These are phyloP conservation scores for Emericellopsis cladophorae DNA, from an alignment of 2,329 filamentous ascomycete genomes.

Conservation along the genomic window DNA sequence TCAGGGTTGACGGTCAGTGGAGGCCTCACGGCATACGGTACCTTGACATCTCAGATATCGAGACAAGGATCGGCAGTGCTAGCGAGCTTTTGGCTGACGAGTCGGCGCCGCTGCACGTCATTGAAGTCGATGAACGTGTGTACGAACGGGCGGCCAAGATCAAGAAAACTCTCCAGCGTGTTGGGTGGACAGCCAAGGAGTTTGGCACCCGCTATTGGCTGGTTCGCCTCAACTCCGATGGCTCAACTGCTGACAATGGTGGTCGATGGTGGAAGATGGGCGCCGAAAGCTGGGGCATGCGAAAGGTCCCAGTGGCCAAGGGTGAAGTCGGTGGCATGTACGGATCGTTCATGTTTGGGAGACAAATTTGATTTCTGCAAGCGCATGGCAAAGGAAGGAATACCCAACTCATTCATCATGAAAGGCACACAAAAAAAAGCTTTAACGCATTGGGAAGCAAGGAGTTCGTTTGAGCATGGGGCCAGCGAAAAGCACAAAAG, in stretches of 20 bases:
- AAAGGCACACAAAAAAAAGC: no score
- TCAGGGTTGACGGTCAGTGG: constrained; percentile 29
- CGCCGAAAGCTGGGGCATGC: constrained; percentile 73
- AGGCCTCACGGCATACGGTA: constrained; percentile 53
- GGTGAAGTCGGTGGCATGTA: constrained; percentile 94
- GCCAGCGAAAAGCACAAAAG: no score
- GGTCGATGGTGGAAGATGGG: constrained; percentile 75
- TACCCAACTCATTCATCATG: not conserved
- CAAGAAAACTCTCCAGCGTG: constrained; percentile 41
- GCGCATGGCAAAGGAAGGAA: constrained; percentile 6
- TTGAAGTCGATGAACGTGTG: constrained; percentile 61
- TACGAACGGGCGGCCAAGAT: constrained; percentile 53
- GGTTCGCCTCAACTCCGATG: constrained; percentile 38
- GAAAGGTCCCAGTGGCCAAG: constrained; percentile 80
- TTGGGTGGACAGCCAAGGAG: constrained; percentile 62
- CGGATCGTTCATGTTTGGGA: constrained; percentile 56
- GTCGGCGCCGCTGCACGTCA: constrained; percentile 59
- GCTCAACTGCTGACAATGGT: constrained; percentile 20
- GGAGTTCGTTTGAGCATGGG: no score
- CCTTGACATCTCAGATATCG: constrained; percentile 58
- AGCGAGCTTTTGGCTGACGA: constrained; percentile 45
- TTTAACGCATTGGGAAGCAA: no score
- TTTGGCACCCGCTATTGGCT: constrained; percentile 55
- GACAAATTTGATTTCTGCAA: constrained; percentile 31
- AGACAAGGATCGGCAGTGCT: constrained; percentile 43